These are phyloP conservation scores for Ashbya aceris DNA, from an alignment of 1,139 yeast genomes.

Conservation along the genomic window DNA sequence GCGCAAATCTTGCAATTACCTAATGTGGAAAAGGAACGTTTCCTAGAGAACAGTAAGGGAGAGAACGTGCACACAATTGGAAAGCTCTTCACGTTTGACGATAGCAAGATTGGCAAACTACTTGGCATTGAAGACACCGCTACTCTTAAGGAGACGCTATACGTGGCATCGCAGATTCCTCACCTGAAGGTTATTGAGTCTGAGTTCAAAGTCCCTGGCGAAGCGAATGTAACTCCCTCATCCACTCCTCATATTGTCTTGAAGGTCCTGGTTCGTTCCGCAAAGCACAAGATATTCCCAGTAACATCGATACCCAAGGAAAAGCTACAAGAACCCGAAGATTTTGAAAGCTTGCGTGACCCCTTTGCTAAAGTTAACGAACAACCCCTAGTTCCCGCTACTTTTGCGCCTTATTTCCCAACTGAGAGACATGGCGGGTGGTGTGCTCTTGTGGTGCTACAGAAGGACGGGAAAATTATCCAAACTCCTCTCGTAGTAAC, in stretches of 20 bases:
- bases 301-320: slow-evolving; percentile 30
- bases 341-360: slow-evolving; percentile 57
- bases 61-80: slow-evolving; percentile 52
- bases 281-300: slow-evolving; percentile 41
- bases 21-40: slow-evolving; percentile 40
- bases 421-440: slow-evolving; percentile 44
- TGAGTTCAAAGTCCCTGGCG: slow-evolving; percentile 83
- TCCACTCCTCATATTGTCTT: slow-evolving; percentile 68
- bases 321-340: slow-evolving; percentile 40
- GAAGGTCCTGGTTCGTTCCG: slow-evolving; percentile 68
- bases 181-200: slow-evolving; percentile 59
- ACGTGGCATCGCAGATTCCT: slow-evolving; percentile 62
- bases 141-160: slow-evolving; percentile 41
- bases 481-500: slow-evolving; percentile 57
- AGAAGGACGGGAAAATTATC: slow-evolving; percentile 67
- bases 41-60: slow-evolving; percentile 16
- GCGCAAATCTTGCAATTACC: slow-evolving; percentile 79
- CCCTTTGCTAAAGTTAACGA: slow-evolving; percentile 58
- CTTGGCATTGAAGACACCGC: slow-evolving; percentile 47
- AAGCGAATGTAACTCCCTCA: slow-evolving; percentile 57
- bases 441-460: slow-evolving; percentile 59
- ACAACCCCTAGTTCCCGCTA: slow-evolving; percentile 57
- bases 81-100: slow-evolving; percentile 50
- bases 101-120: slow-evolving; percentile 45
- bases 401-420: slow-evolving; percentile 73